Conservation (phyloP, 306 rosid genomes). For the Lathyrus tuberosus region DNA sequence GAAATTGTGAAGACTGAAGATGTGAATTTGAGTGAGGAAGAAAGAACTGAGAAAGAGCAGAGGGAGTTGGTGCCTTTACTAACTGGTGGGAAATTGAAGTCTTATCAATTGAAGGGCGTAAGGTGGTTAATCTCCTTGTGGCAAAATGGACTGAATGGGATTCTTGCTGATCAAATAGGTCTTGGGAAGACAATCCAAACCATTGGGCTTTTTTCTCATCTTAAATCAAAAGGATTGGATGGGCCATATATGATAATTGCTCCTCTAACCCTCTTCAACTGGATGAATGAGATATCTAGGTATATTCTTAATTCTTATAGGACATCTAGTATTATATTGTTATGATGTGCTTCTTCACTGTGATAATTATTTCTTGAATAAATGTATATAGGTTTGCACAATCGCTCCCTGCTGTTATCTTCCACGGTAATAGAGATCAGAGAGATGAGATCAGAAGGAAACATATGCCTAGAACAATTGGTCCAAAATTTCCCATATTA, state of each 20-base stretch:
- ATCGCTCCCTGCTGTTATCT: slow-evolving; percentile 59
- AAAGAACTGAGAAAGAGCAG: slow-evolving; percentile 75
- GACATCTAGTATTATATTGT: slow-evolving; percentile 6
- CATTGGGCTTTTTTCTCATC: slow-evolving; percentile 84
- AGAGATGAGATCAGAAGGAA: too few species aligned
- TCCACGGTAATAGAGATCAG: slow-evolving; percentile 74
- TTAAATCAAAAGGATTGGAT: slow-evolving; percentile 80
- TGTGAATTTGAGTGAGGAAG: too few species aligned
- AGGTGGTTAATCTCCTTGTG: slow-evolving; percentile 96
- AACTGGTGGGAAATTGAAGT: slow-evolving; percentile 88
- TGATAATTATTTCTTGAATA: slow-evolving; percentile 17
- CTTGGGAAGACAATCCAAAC: slow-evolving; percentile 99
- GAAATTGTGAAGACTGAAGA: too few species aligned
- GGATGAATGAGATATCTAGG: slow-evolving; percentile 81
- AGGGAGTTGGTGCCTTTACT: slow-evolving; percentile 79
- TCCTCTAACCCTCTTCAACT: slow-evolving; percentile 94
- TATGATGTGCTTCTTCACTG: slow-evolving; percentile 17
- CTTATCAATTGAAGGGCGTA: slow-evolving; percentile 88
- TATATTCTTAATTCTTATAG: neutral
- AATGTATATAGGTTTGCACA: slow-evolving; percentile 72
- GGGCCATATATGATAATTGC: slow-evolving; percentile 92
- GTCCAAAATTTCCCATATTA: too few species aligned
- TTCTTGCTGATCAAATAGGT: slow-evolving; percentile 99
- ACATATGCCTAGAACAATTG: too few species aligned
- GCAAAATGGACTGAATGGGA: slow-evolving; percentile 99